Evolutionary conservation across 2,329 filamentous ascomycete genomes (phyloP).

Genomic region (Aureobasidium pullulans): DNA sequence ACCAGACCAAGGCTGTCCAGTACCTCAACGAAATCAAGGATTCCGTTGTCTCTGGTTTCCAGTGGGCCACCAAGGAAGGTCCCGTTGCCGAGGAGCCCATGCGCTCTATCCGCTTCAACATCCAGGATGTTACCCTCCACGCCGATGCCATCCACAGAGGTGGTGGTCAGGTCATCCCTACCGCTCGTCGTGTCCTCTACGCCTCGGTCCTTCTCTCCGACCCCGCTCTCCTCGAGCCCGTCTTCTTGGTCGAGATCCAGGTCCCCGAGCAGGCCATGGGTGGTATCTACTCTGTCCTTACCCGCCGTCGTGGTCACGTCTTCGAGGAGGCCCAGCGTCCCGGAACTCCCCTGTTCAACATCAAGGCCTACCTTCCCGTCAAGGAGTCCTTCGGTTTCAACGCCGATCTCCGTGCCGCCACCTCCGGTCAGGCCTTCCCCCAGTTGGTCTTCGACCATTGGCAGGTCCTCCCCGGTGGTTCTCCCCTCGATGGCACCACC

Average conservation of each 20-base stretch:
- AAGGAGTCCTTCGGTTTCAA: slow-evolving; percentile 99
- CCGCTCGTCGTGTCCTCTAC: slow-evolving; percentile 94
- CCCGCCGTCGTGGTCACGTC: slow-evolving; percentile 96
- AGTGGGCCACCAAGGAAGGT: slow-evolving; percentile 98
- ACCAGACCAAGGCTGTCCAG: slow-evolving; percentile 99
- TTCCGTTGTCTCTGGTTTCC: slow-evolving; percentile 98
- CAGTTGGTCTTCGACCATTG: slow-evolving; percentile 99
- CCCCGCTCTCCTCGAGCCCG: slow-evolving; percentile 87
- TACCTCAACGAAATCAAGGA: slow-evolving; percentile 99
- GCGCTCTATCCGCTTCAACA: slow-evolving; percentile 95
- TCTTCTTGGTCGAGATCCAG: slow-evolving; percentile 99
- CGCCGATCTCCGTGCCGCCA: slow-evolving; percentile 86
- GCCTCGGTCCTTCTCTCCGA: slow-evolving; percentile 85
- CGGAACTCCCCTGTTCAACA: slow-evolving; percentile 97
- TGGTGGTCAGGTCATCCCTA: slow-evolving; percentile 98
- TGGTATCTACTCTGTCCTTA: slow-evolving; percentile 99
- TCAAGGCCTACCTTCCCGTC: slow-evolving; percentile 95
- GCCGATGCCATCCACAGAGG: slow-evolving; percentile 99
- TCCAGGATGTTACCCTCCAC: slow-evolving; percentile 98
- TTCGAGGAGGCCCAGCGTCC: slow-evolving; percentile 97
- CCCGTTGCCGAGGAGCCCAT: slow-evolving; percentile 97
- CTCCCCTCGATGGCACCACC: slow-evolving; percentile 72
- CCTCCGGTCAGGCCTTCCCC: slow-evolving; percentile 96
- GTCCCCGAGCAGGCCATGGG: slow-evolving; percentile 98
- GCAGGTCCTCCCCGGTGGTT: slow-evolving; percentile 92